phyloP scores from a whole-genome alignment of 306 rosid species.

The Hippophae rhamnoides region DNA sequence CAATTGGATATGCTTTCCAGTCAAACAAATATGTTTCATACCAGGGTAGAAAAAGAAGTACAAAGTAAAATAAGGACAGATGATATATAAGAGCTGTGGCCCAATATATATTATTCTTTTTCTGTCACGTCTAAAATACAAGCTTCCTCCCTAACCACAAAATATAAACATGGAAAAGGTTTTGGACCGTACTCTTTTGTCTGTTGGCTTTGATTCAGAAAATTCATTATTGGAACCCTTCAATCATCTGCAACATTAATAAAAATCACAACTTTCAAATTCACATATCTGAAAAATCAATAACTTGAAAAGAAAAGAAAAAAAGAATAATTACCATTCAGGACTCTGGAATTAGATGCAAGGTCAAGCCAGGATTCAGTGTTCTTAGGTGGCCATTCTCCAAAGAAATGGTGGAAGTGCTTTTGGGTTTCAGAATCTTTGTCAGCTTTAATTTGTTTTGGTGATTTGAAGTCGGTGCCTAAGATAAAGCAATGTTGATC shows the following conservation, averaged over 20 bases:
- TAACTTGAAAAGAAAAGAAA: background rate
- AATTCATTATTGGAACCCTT: conserved; percentile 29
- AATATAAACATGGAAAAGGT: conserved; percentile 14
- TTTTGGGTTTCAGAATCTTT: conserved; percentile 61
- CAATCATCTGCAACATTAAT: conserved; percentile 54
- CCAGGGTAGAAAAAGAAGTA: conserved; percentile 25
- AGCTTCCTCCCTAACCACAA: conserved; percentile 56
- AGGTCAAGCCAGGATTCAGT: conserved; percentile 96
- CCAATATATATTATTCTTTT: conserved; percentile 33
- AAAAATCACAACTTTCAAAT: background rate
- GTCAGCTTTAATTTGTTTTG: conserved; percentile 39
- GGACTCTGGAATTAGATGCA: conserved; percentile 74
- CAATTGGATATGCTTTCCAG: too few relatives aligned
- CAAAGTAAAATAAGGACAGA: conserved; percentile 28
- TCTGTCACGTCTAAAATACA: conserved; percentile 25
- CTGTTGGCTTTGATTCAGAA: conserved; percentile 21
- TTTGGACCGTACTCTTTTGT: conserved; percentile 48
- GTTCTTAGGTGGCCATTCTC: conserved; percentile 83
- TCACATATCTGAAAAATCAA: background rate
- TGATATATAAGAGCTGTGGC: conserved; percentile 41
- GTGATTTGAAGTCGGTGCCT: conserved; percentile 85
- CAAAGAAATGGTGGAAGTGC: conserved; percentile 93
- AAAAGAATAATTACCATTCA: conserved; percentile 25
- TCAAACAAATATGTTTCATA: conserved; percentile 60
- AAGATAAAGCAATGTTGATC: conserved; percentile 68